phyloP scores from a whole-genome alignment of 208 protist genomes.

The Acanthamoeba rhysodes region DNA sequence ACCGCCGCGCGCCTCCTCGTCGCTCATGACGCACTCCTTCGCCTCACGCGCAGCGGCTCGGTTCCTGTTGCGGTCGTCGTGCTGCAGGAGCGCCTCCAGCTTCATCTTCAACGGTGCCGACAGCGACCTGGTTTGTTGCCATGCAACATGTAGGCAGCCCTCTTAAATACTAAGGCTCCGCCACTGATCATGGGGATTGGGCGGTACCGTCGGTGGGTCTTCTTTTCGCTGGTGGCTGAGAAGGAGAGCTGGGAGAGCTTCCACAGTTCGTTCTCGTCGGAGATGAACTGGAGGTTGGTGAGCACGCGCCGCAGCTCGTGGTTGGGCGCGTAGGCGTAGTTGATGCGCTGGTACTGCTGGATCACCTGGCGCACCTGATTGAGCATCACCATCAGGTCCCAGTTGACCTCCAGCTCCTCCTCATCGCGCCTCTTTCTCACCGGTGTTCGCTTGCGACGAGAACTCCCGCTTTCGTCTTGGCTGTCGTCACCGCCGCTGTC shows the following conservation, averaged over 20 bases:
- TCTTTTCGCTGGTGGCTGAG: not conserved
- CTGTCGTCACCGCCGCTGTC: not conserved
- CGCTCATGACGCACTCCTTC: not conserved
- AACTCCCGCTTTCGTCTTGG: not conserved
- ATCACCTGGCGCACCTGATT: constrained; percentile 18
- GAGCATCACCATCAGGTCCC: constrained; percentile 40
- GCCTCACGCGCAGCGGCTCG: not conserved
- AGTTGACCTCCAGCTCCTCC: constrained; percentile 13
- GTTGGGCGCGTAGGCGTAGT: not conserved
- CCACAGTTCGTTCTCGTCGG: constrained; percentile 53
- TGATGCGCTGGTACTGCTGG: constrained; percentile 39
- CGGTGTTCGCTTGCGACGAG: not conserved
- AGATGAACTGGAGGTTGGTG: constrained; percentile 1
- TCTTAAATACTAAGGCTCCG: not conserved
- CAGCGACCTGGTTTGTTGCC: not conserved
- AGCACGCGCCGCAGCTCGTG: not conserved
- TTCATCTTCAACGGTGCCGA: not conserved
- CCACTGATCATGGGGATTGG: too few relatives aligned
- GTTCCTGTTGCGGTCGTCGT: not conserved
- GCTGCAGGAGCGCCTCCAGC: not conserved
- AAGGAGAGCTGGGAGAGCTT: not conserved
- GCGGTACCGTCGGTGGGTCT: not conserved
- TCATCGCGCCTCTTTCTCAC: not conserved
- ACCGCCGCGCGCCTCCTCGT: not conserved
- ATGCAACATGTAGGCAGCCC: too few relatives aligned